A percentile compares a stretch with the other conserved stretches of the same genome.
Conservation (phyloP, 2,329 filamentous ascomycete species). For the Fusarium anguioides region DNA sequence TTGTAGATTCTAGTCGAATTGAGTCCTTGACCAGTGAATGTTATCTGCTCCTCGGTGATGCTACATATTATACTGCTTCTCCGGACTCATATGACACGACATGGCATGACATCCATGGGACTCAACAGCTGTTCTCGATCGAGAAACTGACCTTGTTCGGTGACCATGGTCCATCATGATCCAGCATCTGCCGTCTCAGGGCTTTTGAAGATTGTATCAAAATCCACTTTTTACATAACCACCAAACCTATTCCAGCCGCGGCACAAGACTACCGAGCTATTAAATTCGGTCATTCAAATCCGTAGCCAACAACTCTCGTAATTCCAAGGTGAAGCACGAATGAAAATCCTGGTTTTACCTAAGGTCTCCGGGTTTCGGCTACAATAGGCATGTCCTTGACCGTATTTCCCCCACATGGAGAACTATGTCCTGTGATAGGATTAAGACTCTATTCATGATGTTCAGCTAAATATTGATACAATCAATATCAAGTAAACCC, state of each 20-base stretch:
- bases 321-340: slow-evolving; percentile 34
- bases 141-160: slow-evolving; percentile 23
- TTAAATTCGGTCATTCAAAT: slow-evolving; percentile 32
- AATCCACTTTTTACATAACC: slow-evolving; percentile 38
- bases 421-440: slow-evolving; percentile 21
- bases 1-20: neutral
- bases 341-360: slow-evolving; percentile 8
- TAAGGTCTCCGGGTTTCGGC: slow-evolving; percentile 41
- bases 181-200: slow-evolving; percentile 21
- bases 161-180: slow-evolving; percentile 35
- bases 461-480: neutral
- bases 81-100: neutral
- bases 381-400: slow-evolving; percentile 35
- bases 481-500: slow-evolving; percentile 33
- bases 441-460: neutral
- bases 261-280: slow-evolving; percentile 43
- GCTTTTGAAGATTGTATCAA: neutral
- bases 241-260: slow-evolving; percentile 34
- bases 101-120: slow-evolving; percentile 11
- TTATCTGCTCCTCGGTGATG: neutral
- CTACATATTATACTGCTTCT: neutral
- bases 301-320: slow-evolving; percentile 1
- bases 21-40: neutral
- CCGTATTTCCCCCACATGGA: slow-evolving; percentile 28
- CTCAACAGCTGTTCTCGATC: slow-evolving; percentile 19